These are phyloP conservation scores for Candida multigemmis DNA, from an alignment of 805 yeast species.

Conservation along the genomic window DNA sequence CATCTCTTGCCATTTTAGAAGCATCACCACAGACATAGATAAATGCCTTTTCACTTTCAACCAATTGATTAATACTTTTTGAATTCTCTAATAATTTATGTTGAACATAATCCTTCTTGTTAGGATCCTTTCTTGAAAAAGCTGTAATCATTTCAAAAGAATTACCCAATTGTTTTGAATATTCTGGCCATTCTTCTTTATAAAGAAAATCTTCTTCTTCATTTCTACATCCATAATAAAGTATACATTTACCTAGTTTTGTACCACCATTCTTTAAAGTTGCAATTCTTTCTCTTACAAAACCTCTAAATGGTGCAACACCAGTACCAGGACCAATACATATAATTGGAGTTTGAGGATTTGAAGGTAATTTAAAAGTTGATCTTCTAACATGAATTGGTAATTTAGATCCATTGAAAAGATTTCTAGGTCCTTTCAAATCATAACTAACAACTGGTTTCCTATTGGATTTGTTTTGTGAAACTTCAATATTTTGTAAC, in stretches of 20 bases:
- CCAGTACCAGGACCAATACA: constrained; percentile 99
- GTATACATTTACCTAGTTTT: constrained; percentile 57
- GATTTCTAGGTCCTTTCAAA: constrained; percentile 75
- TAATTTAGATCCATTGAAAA: constrained; percentile 45
- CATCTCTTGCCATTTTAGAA: constrained; percentile 90
- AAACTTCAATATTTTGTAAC: constrained; percentile 59
- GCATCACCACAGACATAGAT: constrained; percentile 98
- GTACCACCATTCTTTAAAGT: constrained; percentile 20
- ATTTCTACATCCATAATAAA: constrained; percentile 85
- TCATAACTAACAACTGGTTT: constrained; percentile 52
- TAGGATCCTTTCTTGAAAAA: constrained; percentile 64
- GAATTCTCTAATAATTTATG: constrained; percentile 53
- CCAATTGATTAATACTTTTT: constrained; percentile 44
- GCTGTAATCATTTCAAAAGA: constrained; percentile 72
- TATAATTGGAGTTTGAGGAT: constrained; percentile 74
- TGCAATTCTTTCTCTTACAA: constrained; percentile 77
- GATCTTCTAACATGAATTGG: constrained; percentile 95
- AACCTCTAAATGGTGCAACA: constrained; percentile 96
- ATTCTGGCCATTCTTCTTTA: constrained; percentile 82
- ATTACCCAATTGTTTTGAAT: constrained; percentile 50
- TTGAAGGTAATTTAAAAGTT: constrained; percentile 85
- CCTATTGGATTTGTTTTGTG: constrained; percentile 39
- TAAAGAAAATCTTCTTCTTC: constrained; percentile 76
- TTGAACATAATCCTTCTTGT: constrained; percentile 72
- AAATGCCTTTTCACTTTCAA: constrained; percentile 68